These are phyloP conservation scores for Solanum pinnatisectum DNA, from an alignment of 257 asterid species.

Conservation along the genomic window DNA sequence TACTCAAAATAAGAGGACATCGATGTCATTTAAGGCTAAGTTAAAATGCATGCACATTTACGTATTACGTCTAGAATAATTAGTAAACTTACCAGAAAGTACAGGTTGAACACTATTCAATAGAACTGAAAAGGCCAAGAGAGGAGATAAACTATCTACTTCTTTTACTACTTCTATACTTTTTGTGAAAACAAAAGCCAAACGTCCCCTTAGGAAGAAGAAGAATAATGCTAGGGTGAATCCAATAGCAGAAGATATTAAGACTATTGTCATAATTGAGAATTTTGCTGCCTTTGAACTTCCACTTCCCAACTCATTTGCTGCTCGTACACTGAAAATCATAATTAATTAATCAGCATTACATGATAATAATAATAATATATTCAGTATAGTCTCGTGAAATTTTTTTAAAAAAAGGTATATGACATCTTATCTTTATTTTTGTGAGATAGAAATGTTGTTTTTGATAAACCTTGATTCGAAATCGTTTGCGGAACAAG, in stretches of 20 bases:
- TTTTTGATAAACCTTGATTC: too few species aligned
- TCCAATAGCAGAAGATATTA: conserved; percentile 42
- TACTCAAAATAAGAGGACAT: too few species aligned
- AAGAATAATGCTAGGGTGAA: conserved; percentile 31
- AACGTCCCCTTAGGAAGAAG: conserved; percentile 36
- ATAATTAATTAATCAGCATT: neutral
- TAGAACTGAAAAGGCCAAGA: conserved; percentile 58
- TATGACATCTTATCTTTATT: too few species aligned
- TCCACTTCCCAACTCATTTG: conserved; percentile 77
- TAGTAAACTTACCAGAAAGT: neutral
- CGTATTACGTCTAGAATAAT: too few species aligned
- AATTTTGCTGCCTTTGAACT: conserved; percentile 50
- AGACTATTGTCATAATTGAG: conserved; percentile 26
- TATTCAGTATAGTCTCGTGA: neutral
- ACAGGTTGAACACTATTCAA: conserved; percentile 16
- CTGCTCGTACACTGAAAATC: conserved; percentile 43
- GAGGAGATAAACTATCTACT: conserved; percentile 46
- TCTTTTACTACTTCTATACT: conserved; percentile 27
- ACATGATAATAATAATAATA: neutral
- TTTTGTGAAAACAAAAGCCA: conserved; percentile 54
- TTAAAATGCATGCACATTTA: too few species aligned
- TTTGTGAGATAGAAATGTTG: too few species aligned
- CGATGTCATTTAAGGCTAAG: too few species aligned
- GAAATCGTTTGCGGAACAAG: too few species aligned
- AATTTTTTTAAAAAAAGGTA: too few species aligned